Evolutionary conservation across 2,329 filamentous ascomycete species (phyloP).

Genomic region (Herpotrichia juniperi): DNA sequence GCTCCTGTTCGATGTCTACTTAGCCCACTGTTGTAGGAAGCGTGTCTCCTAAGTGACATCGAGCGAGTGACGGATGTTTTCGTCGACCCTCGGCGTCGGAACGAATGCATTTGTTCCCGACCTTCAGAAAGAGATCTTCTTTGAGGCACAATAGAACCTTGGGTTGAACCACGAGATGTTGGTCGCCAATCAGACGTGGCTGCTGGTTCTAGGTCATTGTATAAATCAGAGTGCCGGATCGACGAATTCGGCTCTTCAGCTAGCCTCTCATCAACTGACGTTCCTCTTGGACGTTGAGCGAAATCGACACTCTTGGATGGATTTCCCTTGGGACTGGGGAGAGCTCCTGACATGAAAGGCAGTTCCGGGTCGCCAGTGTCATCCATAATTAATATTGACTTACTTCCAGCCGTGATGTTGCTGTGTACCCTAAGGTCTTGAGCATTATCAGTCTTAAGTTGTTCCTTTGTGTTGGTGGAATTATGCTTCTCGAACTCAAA

Average conservation of each 20-base stretch:
- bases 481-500: slow-evolving; percentile 41
- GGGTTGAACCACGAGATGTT: slow-evolving; percentile 23
- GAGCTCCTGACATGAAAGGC: slow-evolving; percentile 59
- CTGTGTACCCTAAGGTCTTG: slow-evolving; percentile 52
- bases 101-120: slow-evolving; percentile 40
- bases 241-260: slow-evolving; percentile 15
- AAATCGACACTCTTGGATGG: slow-evolving; percentile 1
- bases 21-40: slow-evolving; percentile 66
- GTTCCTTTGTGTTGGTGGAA: slow-evolving; percentile 17
- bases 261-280: slow-evolving; percentile 25
- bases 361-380: slow-evolving; percentile 64
- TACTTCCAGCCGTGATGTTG: slow-evolving; percentile 77
- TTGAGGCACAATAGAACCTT: slow-evolving; percentile 23
- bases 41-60: slow-evolving; percentile 59
- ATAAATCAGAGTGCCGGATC: slow-evolving; percentile 26
- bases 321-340: slow-evolving; percentile 30
- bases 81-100: slow-evolving; percentile 39
- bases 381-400: slow-evolving; percentile 89
- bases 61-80: slow-evolving; percentile 34
- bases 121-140: slow-evolving; percentile 39
- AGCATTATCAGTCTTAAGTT: slow-evolving; percentile 8
- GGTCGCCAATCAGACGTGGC: slow-evolving; percentile 20
- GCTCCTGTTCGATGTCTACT: slow-evolving; percentile 58
- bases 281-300: slow-evolving; percentile 10
- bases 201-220: slow-evolving; percentile 18